Evolutionary conservation across 2,329 filamentous ascomycete genomes (phyloP).

Genomic region (Pezicula rhizophila): DNA sequence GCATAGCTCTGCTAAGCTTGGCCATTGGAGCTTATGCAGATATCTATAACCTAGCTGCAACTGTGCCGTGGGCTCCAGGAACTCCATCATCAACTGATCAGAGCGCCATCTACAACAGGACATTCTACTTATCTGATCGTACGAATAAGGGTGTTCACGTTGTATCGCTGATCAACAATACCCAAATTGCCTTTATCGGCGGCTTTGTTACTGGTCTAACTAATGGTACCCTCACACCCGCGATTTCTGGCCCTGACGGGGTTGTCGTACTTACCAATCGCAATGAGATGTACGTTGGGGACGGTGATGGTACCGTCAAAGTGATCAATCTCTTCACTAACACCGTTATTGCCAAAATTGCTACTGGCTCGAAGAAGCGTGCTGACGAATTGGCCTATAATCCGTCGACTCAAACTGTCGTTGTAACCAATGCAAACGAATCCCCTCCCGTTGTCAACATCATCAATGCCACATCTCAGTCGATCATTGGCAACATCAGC

Average conservation of each 20-base stretch:
- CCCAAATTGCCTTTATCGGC: slow-evolving; percentile 2
- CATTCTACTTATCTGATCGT: slow-evolving; percentile 8
- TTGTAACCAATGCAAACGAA: neutral
- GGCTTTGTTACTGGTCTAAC: neutral
- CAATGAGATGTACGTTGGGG: slow-evolving; percentile 10
- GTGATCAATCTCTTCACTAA: neutral
- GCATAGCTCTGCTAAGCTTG: no score
- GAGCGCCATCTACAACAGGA: slow-evolving; percentile 6
- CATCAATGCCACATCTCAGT: neutral
- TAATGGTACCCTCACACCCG: neutral
- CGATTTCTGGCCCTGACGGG: slow-evolving; percentile 5
- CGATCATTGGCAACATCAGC: neutral
- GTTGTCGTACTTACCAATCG: slow-evolving; percentile 5
- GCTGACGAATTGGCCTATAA: neutral
- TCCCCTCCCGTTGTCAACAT: neutral
- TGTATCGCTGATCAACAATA: slow-evolving; percentile 3
- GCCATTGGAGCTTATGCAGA: no score
- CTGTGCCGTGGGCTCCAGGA: no score
- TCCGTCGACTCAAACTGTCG: neutral
- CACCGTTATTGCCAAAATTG: slow-evolving; percentile 2
- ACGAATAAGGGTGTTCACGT: slow-evolving; percentile 6
- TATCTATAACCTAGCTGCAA: no score
- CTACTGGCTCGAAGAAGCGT: neutral
- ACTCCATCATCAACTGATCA: no score
- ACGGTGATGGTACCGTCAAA: slow-evolving; percentile 6